phyloP scores from a whole-genome alignment of 257 asterid genomes.

The Apocynum venetum region DNA sequence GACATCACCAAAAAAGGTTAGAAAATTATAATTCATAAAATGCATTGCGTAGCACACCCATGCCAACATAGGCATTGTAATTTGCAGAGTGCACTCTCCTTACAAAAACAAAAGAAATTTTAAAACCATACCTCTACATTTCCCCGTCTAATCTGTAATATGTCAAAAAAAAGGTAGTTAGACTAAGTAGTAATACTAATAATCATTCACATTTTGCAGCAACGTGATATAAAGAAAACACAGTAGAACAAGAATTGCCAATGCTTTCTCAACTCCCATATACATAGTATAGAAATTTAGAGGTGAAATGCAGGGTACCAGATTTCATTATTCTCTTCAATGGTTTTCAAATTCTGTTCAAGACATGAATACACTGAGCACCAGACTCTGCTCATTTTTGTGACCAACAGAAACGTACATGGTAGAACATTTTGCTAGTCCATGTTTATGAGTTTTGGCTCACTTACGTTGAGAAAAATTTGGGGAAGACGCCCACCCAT shows the following conservation, averaged over 20 bases:
- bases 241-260: background rate
- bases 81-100: background rate
- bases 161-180: background rate
- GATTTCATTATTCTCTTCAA: background rate
- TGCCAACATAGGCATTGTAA: background rate
- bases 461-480: slow-evolving; percentile 54
- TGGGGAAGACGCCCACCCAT: slow-evolving; percentile 77
- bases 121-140: slow-evolving; percentile 44
- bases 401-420: background rate
- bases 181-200: background rate
- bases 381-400: background rate
- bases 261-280: background rate
- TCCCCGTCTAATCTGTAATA: slow-evolving; percentile 59
- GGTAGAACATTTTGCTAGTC: background rate
- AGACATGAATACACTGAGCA: background rate
- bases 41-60: background rate
- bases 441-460: background rate
- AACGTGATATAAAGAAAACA: background rate
- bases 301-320: background rate
- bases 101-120: background rate
- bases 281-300: background rate
- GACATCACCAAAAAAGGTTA: background rate
- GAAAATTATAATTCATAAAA: background rate
- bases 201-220: background rate
- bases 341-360: background rate